Evolutionary conservation across 176 grass and related monocot species (phyloP).

Genomic region (Poa pratensis): DNA sequence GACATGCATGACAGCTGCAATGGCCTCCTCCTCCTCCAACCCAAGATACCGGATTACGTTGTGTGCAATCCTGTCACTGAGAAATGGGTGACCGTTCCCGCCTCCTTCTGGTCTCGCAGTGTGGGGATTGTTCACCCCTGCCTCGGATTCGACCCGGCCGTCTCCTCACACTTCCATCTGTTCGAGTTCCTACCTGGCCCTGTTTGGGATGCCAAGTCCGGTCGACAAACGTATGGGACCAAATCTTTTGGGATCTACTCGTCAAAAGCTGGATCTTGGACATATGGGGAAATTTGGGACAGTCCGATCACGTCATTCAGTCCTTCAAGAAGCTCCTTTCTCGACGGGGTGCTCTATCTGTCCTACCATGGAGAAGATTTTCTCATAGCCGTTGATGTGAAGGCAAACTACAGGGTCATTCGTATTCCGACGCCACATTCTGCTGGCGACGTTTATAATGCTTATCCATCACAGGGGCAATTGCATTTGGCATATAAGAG

Average conservation of each 20-base stretch:
- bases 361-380: background rate
- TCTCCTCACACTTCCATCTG: slow-evolving; percentile 8
- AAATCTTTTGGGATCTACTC: background rate
- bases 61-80: background rate
- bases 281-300: background rate
- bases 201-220: background rate
- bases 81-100: background rate
- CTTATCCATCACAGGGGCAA: background rate
- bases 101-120: background rate
- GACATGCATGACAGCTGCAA: background rate
- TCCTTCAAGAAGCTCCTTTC: background rate
- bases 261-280: background rate
- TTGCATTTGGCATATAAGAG: background rate
- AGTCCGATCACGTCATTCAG: background rate
- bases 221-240: background rate
- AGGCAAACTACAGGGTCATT: background rate
- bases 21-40: background rate
- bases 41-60: background rate
- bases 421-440: background rate
- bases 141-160: background rate
- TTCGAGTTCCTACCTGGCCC: background rate
- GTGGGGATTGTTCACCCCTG: too few species aligned
- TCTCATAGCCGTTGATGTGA: background rate
- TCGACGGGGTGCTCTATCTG: background rate
- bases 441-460: background rate